Evolutionary conservation across 306 rosid species (phyloP).

Genomic region (Sphenostylis stenocarpa): DNA sequence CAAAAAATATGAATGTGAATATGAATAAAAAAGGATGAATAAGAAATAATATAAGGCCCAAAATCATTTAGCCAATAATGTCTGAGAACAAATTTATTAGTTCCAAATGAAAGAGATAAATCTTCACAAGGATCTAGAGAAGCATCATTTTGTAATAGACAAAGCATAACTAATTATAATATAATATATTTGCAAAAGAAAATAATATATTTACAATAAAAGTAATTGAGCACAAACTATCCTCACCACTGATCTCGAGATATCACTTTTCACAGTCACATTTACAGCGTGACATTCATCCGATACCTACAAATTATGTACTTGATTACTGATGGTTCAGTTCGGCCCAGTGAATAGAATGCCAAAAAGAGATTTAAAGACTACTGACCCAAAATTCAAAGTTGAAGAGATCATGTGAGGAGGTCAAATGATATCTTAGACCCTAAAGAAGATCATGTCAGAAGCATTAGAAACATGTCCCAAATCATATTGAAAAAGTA

Average conservation of each 20-base stretch:
- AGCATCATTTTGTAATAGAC: not conserved
- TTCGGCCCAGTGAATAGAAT: slow-evolving; percentile 15
- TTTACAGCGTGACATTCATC: slow-evolving; percentile 88
- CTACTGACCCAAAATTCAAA: slow-evolving; percentile 88
- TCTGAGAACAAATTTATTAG: not conserved
- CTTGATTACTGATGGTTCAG: slow-evolving; percentile 26
- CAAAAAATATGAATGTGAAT: not conserved
- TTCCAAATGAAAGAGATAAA: not conserved
- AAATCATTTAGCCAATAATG: not conserved
- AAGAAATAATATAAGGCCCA: not conserved
- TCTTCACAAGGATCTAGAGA: not conserved
- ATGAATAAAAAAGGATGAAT: not conserved
- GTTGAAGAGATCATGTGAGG: slow-evolving; percentile 86
- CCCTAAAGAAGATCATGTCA: slow-evolving; percentile 53
- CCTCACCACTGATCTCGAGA: slow-evolving; percentile 68
- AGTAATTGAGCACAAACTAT: slow-evolving; percentile 9
- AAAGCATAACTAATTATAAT: slow-evolving; percentile 3
- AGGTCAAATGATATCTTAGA: slow-evolving; percentile 68
- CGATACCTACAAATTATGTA: slow-evolving; percentile 59
- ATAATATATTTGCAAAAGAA: not conserved
- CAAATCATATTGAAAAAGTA: not conserved
- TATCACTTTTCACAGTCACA: slow-evolving; percentile 71
- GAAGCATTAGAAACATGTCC: slow-evolving; percentile 31
- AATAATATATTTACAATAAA: not conserved
- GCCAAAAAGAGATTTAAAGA: slow-evolving; percentile 28